phyloP scores from a whole-genome alignment of 73 alveolate species.

The Durusdinium trenchii region DNA sequence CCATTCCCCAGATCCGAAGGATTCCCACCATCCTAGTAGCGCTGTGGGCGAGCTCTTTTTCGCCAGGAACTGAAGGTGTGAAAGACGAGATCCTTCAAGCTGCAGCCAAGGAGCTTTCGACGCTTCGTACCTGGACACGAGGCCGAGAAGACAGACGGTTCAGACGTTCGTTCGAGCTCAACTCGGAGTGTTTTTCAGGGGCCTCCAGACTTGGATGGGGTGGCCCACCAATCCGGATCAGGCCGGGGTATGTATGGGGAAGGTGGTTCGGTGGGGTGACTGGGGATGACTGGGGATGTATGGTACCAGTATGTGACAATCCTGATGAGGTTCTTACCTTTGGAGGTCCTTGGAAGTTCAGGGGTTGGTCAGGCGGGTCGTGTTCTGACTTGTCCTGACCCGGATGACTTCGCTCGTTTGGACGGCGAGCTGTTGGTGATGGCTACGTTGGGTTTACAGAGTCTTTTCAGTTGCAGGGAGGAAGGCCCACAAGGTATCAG shows the following conservation, averaged over 20 bases:
- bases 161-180: neutral
- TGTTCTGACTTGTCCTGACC: too few relatives aligned
- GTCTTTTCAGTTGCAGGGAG: neutral
- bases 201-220: neutral
- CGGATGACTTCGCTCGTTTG: too few relatives aligned
- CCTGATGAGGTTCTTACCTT: too few relatives aligned
- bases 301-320: too few relatives aligned
- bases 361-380: too few relatives aligned
- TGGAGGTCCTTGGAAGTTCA: too few relatives aligned
- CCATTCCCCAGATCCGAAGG: too few relatives aligned
- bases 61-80: neutral
- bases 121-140: slow-evolving; percentile 59
- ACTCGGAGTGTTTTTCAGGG: neutral
- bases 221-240: neutral
- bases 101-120: slow-evolving; percentile 21
- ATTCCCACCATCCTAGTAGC: neutral
- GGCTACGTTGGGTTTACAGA: neutral
- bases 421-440: neutral
- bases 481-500: neutral
- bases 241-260: neutral
- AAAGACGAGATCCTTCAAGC: slow-evolving; percentile 33
- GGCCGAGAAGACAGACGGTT: neutral
- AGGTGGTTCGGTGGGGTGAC: neutral
- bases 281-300: too few relatives aligned
- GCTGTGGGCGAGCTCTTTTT: neutral